These are phyloP conservation scores for Vicia faba DNA, from an alignment of 306 rosid genomes.

Conservation along the genomic window DNA sequence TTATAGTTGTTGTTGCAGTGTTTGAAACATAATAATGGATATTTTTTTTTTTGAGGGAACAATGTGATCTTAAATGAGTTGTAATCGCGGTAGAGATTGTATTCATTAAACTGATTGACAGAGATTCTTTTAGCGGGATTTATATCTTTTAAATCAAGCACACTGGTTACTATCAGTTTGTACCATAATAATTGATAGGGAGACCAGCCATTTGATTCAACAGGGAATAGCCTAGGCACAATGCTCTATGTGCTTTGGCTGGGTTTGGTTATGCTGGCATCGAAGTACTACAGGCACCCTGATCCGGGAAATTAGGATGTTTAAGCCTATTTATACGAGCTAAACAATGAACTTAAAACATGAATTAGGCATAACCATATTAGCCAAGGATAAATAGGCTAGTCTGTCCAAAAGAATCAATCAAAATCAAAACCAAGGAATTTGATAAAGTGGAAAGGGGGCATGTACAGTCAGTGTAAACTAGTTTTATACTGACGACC, in stretches of 20 bases:
- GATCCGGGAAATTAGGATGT: background rate
- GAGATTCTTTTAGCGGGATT: conserved; percentile 29
- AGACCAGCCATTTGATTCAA: conserved; percentile 21
- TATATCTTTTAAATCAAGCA: conserved; percentile 21
- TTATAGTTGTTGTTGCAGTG: conserved; percentile 30
- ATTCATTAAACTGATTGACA: conserved; percentile 21
- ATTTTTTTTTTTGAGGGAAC: background rate
- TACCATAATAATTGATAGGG: conserved; percentile 19
- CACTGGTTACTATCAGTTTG: conserved; percentile 7
- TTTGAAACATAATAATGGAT: conserved; percentile 9
- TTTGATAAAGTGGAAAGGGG: too few relatives aligned
- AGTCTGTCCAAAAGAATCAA: too few relatives aligned
- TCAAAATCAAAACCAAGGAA: too few relatives aligned
- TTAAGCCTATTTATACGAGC: too few relatives aligned
- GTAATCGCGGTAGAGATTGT: background rate
- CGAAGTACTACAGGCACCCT: conserved; percentile 23
- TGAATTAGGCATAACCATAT: too few relatives aligned
- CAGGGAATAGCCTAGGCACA: conserved; percentile 3
- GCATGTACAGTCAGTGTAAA: too few relatives aligned
- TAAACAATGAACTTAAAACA: too few relatives aligned
- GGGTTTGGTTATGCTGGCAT: conserved; percentile 21
- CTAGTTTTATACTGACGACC: too few relatives aligned
- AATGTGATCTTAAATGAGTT: conserved; percentile 1
- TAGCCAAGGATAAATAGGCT: too few relatives aligned
- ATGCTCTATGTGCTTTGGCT: conserved; percentile 30